phyloP scores from a whole-genome alignment of 257 asterid species.

The Ilex aquifolium region DNA sequence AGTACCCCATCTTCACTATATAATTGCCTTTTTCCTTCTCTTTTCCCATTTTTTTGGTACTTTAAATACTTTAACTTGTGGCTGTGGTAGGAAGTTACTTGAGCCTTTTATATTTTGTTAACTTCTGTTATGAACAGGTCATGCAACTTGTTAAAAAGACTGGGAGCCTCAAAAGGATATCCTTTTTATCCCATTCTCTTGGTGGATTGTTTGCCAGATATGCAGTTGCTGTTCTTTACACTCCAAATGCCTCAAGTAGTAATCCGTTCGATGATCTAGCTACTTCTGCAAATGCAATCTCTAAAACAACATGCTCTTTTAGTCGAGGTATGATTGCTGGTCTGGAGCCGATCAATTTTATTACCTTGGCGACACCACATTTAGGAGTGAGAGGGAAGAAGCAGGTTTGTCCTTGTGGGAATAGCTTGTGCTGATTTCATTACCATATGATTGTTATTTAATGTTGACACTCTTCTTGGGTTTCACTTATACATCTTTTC shows the following conservation, averaged over 20 bases:
- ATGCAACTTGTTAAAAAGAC: conserved; percentile 54
- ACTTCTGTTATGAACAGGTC: conserved; percentile 37
- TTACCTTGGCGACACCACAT: conserved; percentile 98
- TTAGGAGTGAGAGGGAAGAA: conserved; percentile 93
- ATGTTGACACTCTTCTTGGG: no score
- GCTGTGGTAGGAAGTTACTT: conserved; percentile 2
- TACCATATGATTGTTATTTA: no score
- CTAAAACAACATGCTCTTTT: conserved; percentile 21
- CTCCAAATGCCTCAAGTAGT: conserved; percentile 24
- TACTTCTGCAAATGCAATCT: conserved; percentile 4
- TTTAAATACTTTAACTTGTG: not conserved
- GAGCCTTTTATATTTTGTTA: conserved; percentile 5
- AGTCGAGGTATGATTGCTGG: conserved; percentile 63
- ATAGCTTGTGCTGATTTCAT: no score
- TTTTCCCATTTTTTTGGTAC: no score
- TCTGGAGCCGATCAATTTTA: conserved; percentile 78
- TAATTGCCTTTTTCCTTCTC: no score
- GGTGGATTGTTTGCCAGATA: conserved; percentile 96
- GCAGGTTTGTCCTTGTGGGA: conserved; percentile 46
- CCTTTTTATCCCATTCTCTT: conserved; percentile 94
- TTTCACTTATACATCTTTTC: no score
- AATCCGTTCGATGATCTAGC: conserved; percentile 24
- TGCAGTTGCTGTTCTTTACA: conserved; percentile 68
- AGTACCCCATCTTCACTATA: no score
- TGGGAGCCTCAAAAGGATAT: conserved; percentile 64